phyloP scores from a whole-genome alignment of 306 rosid species.

The Quercus gilva region DNA sequence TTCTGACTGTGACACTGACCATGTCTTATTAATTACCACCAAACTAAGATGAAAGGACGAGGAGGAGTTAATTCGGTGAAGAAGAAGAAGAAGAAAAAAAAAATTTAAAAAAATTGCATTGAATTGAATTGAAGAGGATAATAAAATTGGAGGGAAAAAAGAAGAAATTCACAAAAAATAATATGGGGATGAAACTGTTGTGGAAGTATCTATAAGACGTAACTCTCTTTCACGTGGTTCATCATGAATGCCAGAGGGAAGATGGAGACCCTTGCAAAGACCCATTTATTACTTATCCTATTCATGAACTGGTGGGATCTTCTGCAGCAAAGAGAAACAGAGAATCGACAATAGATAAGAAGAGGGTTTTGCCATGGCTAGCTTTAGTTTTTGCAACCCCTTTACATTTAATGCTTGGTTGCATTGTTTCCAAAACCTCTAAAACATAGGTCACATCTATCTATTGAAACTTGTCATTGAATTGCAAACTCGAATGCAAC shows the following conservation, averaged over 20 bases:
- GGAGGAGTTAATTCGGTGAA: not conserved
- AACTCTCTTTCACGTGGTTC: conserved; percentile 45
- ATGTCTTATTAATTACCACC: no score
- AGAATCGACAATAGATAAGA: not conserved
- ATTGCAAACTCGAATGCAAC: not conserved
- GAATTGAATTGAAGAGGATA: not conserved
- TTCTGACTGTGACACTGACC: no score
- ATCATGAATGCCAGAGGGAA: conserved; percentile 27
- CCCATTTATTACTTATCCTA: conserved; percentile 5
- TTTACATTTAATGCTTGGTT: not conserved
- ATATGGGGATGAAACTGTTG: conserved; percentile 22
- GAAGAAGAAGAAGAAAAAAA: no score
- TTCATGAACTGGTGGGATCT: conserved; percentile 9
- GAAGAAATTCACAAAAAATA: conserved; percentile 17
- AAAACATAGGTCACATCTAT: conserved; percentile 24
- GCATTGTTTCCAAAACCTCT: conserved; percentile 17
- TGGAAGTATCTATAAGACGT: conserved; percentile 25
- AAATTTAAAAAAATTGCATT: not conserved
- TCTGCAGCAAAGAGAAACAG: not conserved
- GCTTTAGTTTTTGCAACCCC: no score
- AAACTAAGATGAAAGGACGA: no score
- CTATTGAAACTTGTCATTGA: not conserved
- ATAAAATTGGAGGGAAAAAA: conserved; percentile 25
- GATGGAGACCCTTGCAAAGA: conserved; percentile 37
- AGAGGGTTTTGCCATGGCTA: no score